phyloP scores from a whole-genome alignment of 208 protist genomes.

The Trypanosoma mega region DNA sequence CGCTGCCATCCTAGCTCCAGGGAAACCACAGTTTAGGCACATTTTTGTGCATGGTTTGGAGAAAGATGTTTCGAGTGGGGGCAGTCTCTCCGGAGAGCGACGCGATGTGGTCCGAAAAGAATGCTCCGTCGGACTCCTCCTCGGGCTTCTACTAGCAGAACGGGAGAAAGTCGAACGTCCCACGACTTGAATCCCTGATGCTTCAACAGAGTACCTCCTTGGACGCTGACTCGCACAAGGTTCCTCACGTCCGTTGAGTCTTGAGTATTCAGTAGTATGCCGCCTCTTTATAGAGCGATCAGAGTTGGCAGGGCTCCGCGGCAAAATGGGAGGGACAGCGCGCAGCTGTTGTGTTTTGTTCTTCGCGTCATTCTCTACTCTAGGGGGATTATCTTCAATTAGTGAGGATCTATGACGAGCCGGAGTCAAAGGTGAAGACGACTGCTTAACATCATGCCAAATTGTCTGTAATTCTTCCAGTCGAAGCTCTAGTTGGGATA shows the following conservation, averaged over 20 bases:
- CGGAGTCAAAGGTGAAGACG: background rate
- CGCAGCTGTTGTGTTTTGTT: background rate
- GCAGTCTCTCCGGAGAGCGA: background rate
- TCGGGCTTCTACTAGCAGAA: background rate
- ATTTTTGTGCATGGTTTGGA: background rate
- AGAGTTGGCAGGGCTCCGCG: no score
- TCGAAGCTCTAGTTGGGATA: constrained; percentile 27
- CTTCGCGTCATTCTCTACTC: background rate
- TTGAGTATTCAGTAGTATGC: no score
- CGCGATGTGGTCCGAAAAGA: background rate
- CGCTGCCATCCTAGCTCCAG: background rate
- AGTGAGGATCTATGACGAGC: background rate
- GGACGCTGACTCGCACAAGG: no score
- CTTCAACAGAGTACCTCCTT: background rate
- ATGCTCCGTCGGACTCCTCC: background rate
- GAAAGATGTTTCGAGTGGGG: background rate
- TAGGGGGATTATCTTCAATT: background rate
- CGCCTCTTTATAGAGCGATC: no score
- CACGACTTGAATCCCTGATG: background rate
- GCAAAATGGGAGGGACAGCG: background rate
- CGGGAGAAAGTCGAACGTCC: background rate
- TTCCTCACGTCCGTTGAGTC: no score
- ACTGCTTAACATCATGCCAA: constrained; percentile 22
- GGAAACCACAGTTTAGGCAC: constrained; percentile 14
- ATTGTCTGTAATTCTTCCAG: constrained; percentile 29